Conservation (phyloP, 768 basidiomycete genomes). For the Boletus pseudopeckii region DNA sequence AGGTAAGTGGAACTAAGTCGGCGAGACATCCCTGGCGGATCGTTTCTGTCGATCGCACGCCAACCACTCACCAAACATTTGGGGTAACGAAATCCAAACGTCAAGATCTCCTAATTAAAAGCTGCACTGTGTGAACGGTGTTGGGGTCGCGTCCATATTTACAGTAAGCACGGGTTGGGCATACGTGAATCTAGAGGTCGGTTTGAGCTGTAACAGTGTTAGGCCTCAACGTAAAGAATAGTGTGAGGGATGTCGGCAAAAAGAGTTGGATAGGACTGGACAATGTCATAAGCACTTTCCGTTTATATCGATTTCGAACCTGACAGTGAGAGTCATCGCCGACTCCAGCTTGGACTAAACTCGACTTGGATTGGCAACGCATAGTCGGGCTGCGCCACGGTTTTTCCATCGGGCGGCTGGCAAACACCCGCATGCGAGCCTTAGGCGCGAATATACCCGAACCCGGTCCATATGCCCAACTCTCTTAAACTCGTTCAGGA, state of each 20-base stretch:
- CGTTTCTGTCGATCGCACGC: slow-evolving; percentile 1
- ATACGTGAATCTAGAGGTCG: neutral
- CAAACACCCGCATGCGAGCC: neutral
- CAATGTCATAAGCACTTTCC: neutral
- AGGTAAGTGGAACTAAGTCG: slow-evolving; percentile 3
- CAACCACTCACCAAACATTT: slow-evolving; percentile 3
- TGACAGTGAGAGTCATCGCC: neutral
- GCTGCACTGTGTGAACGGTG: too few relatives aligned
- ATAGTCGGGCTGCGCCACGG: neutral
- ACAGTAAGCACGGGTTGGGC: neutral
- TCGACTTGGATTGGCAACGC: neutral
- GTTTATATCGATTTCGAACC: neutral
- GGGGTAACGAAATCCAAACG: slow-evolving; percentile 1
- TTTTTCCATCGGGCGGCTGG: neutral
- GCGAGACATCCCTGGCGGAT: slow-evolving; percentile 12
- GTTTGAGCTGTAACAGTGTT: neutral
- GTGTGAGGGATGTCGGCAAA: neutral
- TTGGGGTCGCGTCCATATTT: neutral
- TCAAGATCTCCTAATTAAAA: neutral
- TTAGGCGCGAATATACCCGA: neutral
- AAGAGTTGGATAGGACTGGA: neutral
- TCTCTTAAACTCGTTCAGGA: neutral
- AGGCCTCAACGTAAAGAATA: neutral
- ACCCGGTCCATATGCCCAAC: neutral
- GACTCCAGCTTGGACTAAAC: neutral